Base-by-base conservation (phyloP, 306 rosid species). In the Dicorynia guianensis region DNA sequence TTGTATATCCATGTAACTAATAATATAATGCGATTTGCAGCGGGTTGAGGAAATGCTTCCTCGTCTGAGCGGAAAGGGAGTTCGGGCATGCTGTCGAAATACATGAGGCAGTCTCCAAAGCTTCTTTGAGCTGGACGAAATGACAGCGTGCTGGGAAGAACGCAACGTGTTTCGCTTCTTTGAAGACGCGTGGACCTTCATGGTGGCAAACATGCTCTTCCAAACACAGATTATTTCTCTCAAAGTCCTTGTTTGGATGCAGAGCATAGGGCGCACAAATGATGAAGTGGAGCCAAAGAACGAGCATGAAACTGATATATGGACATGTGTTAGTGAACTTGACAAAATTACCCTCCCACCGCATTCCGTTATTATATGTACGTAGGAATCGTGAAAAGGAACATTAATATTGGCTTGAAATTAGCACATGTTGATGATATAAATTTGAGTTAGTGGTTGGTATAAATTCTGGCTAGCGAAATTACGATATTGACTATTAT, bases 61-160 rank as follows among this genome's bases (percentile, higher is more conserved):
- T 40, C 8, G 2, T 6, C n/a, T n/a, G 88, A 85, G 15, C 67
- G 79, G 20, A 81, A 64, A 20, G 93, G 93, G 12, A 88, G 93
- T 25, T 85, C 87, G 2, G 85, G 87, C 49, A 76, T 79, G 47
- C 76, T 79, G 5, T 82, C 85, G 35, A 88, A n/a, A 88, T 6
- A 85, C 82, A 69, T 88, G 93, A 4, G 93, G 93, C 3, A 88
- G 82, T 71, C 83, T 81, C 77, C 81, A 67, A 12, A 88, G 88
- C 76, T 81, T 85, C 50, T 73, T 83, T 4, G 71, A 2, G 53
- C 9, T 63, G 14, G 67, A 61, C 0, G 88, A 79, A 81, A 76
- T 77, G 61, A 80, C 76, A 18, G 53, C 76, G 71, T 61, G 63
- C 9, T 81, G 81, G 12, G 71, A 44, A 25, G 30, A 25, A 0